Conservation (phyloP, 495 filamentous ascomycete genomes). For the Penicillium odoratum region DNA sequence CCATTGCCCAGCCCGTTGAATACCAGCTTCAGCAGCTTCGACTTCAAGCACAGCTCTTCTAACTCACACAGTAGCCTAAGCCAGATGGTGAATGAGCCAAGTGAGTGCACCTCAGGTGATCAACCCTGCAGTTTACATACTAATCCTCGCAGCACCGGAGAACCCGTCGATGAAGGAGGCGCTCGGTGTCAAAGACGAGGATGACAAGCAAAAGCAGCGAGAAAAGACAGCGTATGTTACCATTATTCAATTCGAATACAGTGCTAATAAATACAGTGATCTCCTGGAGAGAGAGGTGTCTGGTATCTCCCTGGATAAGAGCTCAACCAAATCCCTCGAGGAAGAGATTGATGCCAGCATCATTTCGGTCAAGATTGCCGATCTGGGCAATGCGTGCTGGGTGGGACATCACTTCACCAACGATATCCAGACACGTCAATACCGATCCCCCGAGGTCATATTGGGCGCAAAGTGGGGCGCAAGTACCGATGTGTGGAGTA, state of each 20-base stretch:
- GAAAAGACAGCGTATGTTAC: slow-evolving; percentile 89
- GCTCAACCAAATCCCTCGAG: slow-evolving; percentile 41
- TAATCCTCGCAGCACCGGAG: slow-evolving; percentile 20
- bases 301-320: slow-evolving; percentile 89
- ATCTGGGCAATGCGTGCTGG: slow-evolving; percentile 98
- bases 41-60: slow-evolving; percentile 67
- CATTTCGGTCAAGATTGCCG: slow-evolving; percentile 98
- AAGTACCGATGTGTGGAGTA: slow-evolving; percentile 99
- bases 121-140: neutral
- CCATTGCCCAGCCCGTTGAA: slow-evolving; percentile 94
- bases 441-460: slow-evolving; percentile 96
- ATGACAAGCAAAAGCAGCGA: slow-evolving; percentile 76
- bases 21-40: slow-evolving; percentile 77
- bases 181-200: slow-evolving; percentile 61
- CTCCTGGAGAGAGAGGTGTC: slow-evolving; percentile 89
- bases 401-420: slow-evolving; percentile 99
- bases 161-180: slow-evolving; percentile 58
- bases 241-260: neutral
- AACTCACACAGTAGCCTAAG: slow-evolving; percentile 81
- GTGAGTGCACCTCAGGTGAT: slow-evolving; percentile 50
- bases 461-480: slow-evolving; percentile 97
- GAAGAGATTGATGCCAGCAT: slow-evolving; percentile 62
- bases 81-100: slow-evolving; percentile 73
- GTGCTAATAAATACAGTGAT: slow-evolving; percentile 57
- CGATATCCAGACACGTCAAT: slow-evolving; percentile 97